Evolutionary conservation across 371 early-diverging fungal genomes (phyloP).

Genomic region (Lichtheimia ramosa): DNA sequence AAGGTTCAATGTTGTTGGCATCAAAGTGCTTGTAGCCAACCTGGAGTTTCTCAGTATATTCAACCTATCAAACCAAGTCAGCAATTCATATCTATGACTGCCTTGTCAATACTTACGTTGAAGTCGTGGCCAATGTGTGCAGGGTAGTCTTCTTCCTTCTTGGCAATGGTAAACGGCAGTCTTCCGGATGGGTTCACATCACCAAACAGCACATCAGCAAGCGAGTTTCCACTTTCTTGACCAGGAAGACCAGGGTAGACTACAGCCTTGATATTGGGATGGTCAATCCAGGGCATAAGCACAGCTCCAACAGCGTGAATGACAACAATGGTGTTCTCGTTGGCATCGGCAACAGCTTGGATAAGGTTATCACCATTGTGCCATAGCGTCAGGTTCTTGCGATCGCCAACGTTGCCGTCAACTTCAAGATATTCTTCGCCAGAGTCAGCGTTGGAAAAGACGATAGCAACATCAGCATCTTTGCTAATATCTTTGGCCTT

Average conservation of each 20-base stretch:
- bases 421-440: conserved; percentile 53
- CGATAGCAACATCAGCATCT: conserved; percentile 53
- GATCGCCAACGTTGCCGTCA: conserved; percentile 49
- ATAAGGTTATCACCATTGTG: conserved; percentile 58
- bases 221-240: conserved; percentile 53
- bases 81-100: background rate
- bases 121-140: conserved; percentile 9
- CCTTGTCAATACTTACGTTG: conserved; percentile 2
- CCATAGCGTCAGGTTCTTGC: conserved; percentile 57
- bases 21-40: conserved; percentile 56
- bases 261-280: conserved; percentile 48
- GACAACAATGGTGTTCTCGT: conserved; percentile 52
- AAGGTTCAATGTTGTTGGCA: conserved; percentile 41
- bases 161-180: conserved; percentile 48
- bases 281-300: conserved; percentile 46
- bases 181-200: conserved; percentile 55
- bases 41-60: conserved; percentile 48
- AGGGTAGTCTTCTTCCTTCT: conserved; percentile 31
- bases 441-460: conserved; percentile 56
- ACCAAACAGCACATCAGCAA: conserved; percentile 55
- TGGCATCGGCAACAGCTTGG: conserved; percentile 36
- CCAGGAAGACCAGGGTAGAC: conserved; percentile 45
- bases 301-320: conserved; percentile 51
- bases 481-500: conserved; percentile 33
- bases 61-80: conserved; percentile 12